These are phyloP conservation scores for Sherardia arvensis DNA, from an alignment of 257 asterid species.

Conservation along the genomic window DNA sequence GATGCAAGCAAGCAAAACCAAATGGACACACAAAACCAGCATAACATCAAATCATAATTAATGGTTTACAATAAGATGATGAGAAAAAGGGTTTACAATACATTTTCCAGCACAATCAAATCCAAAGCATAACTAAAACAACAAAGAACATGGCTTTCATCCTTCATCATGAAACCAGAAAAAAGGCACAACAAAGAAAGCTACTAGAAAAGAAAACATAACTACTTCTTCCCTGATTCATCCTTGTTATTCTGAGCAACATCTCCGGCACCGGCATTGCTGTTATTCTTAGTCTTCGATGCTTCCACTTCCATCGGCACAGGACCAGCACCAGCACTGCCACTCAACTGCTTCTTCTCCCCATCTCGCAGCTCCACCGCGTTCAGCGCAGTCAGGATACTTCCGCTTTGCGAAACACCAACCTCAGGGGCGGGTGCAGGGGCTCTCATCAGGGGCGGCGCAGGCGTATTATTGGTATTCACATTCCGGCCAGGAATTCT, in stretches of 20 bases:
- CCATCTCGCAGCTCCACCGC: slow-evolving; percentile 46
- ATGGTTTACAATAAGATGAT: not conserved
- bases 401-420: slow-evolving; percentile 13
- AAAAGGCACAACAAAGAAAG: not conserved
- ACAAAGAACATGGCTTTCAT: not conserved
- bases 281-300: slow-evolving; percentile 4
- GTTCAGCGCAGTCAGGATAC: slow-evolving; percentile 30
- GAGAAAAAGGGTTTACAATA: too few relatives aligned
- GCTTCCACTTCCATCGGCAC: slow-evolving; percentile 44
- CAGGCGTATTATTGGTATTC: slow-evolving; percentile 12
- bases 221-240: slow-evolving; percentile 11
- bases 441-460: slow-evolving; percentile 12
- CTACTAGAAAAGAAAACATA: not conserved
- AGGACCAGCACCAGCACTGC: too few relatives aligned
- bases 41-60: not conserved
- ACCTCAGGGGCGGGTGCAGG: too few relatives aligned
- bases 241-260: slow-evolving; percentile 15
- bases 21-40: not conserved
- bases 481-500: slow-evolving; percentile 8
- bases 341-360: slow-evolving; percentile 14
- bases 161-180: not conserved
- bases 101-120: not conserved
- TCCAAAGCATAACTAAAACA: not conserved
- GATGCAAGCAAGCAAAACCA: not conserved
- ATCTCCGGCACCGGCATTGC: not conserved